Percentiles rank a stretch among this genome's conserved stretches.
phyloP scores from a whole-genome alignment of 2,329 filamentous ascomycete genomes.

The Scedosporium apiospermum region DNA sequence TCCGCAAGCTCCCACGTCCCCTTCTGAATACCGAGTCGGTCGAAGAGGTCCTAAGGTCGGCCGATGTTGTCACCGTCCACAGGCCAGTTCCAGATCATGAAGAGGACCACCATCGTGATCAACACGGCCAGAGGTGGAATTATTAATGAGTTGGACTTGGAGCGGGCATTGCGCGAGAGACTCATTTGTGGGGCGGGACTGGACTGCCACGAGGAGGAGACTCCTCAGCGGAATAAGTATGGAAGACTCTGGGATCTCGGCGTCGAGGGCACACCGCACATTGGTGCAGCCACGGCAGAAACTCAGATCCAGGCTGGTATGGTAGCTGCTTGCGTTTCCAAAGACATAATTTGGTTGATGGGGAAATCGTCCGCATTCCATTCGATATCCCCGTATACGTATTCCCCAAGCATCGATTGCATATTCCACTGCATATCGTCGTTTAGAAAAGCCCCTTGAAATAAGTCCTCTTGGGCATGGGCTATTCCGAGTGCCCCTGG shows the following conservation, averaged over 20 bases:
- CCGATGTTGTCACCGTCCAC: no score
- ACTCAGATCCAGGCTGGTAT: slow-evolving; percentile 20
- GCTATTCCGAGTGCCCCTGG: no score
- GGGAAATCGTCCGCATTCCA: no score
- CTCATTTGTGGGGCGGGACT: slow-evolving; percentile 28
- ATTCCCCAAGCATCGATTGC: slow-evolving; percentile 12
- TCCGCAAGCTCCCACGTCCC: no score
- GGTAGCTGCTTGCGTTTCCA: slow-evolving; percentile 17
- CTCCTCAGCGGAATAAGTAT: slow-evolving; percentile 24
- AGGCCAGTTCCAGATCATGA: slow-evolving; percentile 26
- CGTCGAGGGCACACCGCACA: slow-evolving; percentile 32
- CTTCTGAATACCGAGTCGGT: no score
- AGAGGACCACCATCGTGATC: slow-evolving; percentile 26
- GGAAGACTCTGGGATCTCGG: slow-evolving; percentile 22
- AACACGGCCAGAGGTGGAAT: slow-evolving; percentile 30
- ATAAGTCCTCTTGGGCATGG: no score
- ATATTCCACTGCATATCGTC: slow-evolving; percentile 13
- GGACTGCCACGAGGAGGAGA: slow-evolving; percentile 29
- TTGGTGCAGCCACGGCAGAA: slow-evolving; percentile 32
- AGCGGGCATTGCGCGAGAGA: slow-evolving; percentile 19
- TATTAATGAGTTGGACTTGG: slow-evolving; percentile 25
- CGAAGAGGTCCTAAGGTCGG: no score
- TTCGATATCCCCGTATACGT: slow-evolving; percentile 12
- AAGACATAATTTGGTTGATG: no score
- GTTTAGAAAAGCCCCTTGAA: slow-evolving; percentile 11